phyloP scores from a whole-genome alignment of 75 land plant species.

The Pinus tabuliformis region DNA sequence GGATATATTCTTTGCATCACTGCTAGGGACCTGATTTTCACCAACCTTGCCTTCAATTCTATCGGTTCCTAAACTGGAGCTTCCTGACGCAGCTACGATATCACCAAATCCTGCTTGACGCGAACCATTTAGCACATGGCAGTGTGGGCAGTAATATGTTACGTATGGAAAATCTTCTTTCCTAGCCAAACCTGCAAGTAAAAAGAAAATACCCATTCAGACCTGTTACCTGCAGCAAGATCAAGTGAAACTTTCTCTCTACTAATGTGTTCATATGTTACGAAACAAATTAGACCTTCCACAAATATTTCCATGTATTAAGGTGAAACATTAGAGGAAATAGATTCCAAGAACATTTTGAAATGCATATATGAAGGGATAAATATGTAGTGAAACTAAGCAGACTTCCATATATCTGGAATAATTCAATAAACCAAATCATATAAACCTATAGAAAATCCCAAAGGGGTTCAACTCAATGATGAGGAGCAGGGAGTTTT shows the following conservation, averaged over 20 bases:
- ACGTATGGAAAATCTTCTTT: constrained; percentile 91
- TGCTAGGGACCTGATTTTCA: not conserved
- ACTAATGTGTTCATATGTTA: not conserved
- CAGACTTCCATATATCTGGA: too few relatives aligned
- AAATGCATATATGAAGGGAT: too few relatives aligned
- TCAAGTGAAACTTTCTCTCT: not conserved
- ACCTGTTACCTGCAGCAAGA: not conserved
- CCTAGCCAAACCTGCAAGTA: constrained; percentile 73
- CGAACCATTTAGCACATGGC: constrained; percentile 70
- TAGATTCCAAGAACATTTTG: not conserved
- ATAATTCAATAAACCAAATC: too few relatives aligned
- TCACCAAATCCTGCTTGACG: constrained; percentile 15
- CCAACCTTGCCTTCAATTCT: not conserved
- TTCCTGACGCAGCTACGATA: constrained; percentile 1
- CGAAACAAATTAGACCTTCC: not conserved
- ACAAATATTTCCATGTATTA: not conserved
- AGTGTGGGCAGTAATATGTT: constrained; percentile 94
- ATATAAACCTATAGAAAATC: too few relatives aligned
- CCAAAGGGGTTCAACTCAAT: too few relatives aligned
- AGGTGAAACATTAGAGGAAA: not conserved
- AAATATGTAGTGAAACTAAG: too few relatives aligned
- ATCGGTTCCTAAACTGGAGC: not conserved
- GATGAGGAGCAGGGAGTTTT: too few relatives aligned
- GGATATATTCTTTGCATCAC: not conserved
- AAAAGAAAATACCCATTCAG: not conserved